phyloP scores from a whole-genome alignment of 1,284 basidiomycete species.

The Tremellales sp. region DNA sequence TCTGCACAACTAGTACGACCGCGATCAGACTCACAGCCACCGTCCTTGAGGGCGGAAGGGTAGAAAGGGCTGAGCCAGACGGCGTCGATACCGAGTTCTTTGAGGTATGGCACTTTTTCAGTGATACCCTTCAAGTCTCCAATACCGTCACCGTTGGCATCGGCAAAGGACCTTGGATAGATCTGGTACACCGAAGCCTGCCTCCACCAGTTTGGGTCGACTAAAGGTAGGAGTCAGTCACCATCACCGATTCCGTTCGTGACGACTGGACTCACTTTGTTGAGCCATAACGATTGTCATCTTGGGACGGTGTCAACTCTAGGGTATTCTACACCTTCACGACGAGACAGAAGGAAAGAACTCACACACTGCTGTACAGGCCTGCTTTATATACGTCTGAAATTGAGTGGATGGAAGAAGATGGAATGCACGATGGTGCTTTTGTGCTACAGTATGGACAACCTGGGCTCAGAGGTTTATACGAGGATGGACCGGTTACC shows the following conservation, averaged over 20 bases:
- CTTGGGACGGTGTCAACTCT: too few species aligned
- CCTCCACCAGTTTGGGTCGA: conserved; percentile 59
- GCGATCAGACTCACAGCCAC: conserved; percentile 55
- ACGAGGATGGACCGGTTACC: not conserved
- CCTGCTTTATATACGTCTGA: not conserved
- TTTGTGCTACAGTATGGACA: not conserved
- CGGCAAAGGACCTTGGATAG: conserved; percentile 65
- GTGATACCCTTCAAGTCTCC: conserved; percentile 70
- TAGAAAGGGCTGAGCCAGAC: conserved; percentile 75
- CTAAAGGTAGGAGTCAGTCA: not conserved
- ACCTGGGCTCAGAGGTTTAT: not conserved
- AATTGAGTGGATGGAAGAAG: not conserved
- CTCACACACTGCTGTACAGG: too few species aligned
- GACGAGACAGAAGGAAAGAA: too few species aligned
- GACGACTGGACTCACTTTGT: not conserved
- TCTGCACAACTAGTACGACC: not conserved
- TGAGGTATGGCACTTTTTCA: conserved; percentile 64
- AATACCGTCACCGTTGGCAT: conserved; percentile 68
- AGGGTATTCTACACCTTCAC: too few species aligned
- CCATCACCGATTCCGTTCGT: not conserved
- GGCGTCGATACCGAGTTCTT: conserved; percentile 65
- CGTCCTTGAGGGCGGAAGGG: conserved; percentile 63
- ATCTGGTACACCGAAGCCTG: conserved; percentile 65
- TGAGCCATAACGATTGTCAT: not conserved
- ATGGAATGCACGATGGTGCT: not conserved